Percentiles rank a stretch among this genome's conserved stretches.
Evolutionary conservation across 495 filamentous ascomycete genomes (phyloP).

Genomic region (Aspergillus taichungensis): DNA sequence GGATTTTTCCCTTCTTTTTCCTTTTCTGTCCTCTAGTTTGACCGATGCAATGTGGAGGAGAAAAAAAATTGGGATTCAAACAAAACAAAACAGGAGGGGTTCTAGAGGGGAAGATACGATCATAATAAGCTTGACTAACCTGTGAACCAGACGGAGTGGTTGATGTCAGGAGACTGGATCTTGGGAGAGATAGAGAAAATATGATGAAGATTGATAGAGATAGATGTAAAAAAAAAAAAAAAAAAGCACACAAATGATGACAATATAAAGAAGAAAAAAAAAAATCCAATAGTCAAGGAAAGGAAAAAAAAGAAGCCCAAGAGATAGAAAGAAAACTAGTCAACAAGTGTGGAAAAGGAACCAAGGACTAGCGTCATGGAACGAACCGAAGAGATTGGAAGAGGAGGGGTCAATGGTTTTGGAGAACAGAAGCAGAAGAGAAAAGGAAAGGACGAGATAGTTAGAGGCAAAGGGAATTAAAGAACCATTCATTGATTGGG

Average conservation of each 20-base stretch:
- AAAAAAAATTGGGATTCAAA: background rate
- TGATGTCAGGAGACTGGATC: too few relatives aligned
- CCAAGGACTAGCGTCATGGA: background rate
- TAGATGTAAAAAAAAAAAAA: background rate
- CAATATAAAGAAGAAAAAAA: background rate
- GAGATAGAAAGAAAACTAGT: background rate
- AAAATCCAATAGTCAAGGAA: too few relatives aligned
- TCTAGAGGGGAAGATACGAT: too few relatives aligned
- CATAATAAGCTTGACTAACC: too few relatives aligned
- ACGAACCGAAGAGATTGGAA: conserved; percentile 3
- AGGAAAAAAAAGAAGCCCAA: background rate
- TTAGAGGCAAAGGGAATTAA: background rate
- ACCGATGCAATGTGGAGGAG: background rate
- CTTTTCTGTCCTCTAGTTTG: background rate
- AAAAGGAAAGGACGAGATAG: background rate
- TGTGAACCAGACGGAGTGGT: too few relatives aligned
- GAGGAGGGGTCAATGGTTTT: background rate
- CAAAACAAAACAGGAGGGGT: too few relatives aligned
- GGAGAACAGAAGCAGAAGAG: background rate
- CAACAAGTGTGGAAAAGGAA: background rate
- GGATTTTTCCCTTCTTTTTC: conserved; percentile 1
- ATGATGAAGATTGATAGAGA: too few relatives aligned
- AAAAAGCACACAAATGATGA: background rate
- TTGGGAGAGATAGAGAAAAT: too few relatives aligned
- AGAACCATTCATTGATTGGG: background rate